Evolutionary conservation across 192 early-diverging fungal genomes (phyloP), one percentile per base, ranked within the genome.

Genomic region (Coemansia sp.): DNA sequence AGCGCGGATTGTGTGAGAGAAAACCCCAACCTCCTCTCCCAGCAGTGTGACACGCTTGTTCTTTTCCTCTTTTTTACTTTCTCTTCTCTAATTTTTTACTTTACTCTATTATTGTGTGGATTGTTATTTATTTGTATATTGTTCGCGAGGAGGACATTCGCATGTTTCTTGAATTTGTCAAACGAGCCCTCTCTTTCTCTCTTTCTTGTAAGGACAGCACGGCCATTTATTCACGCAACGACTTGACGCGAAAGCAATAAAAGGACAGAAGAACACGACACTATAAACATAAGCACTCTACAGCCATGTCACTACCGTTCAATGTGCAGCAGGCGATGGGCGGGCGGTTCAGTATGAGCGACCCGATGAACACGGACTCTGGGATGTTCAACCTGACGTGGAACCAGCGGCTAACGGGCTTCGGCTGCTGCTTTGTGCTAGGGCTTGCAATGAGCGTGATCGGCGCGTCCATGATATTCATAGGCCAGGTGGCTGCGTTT

Each of bases 371-470:
- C 68, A 61, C 66, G 26, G 79, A 81, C 61, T 74, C 79, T 11
- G 79, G 79, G 15, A 64, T 81, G 56, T 81, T 81, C 37, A 65
- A 73, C 41, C 64, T 84, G 45, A 75, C 82, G 63, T 72, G 83
- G 15, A 77, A 72, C 19, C 71, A 85, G 65, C 67, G 83, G 39
- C 68, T 76, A 42, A 76, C 64, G 49, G 83, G 78, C 38, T 85
- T 79, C 68, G 78, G 78, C 16, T 72, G 56, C 12, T 85, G 96
- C 70, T 94, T 97, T 72, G 86, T 90, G 23, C 65, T 87, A 7
- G 96, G 96, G 0, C 89, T 95, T 63, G 66, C 92, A 12, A 82
- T 98, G 68, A 89, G 88, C 15, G 76, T 95, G 62, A 63, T 96
- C 70, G 92, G 93, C 38, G 68, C 72, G 87, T 61, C 74, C 1